These are phyloP conservation scores for Penicillium paxilli DNA, from an alignment of 495 filamentous ascomycete species.

Conservation along the genomic window DNA sequence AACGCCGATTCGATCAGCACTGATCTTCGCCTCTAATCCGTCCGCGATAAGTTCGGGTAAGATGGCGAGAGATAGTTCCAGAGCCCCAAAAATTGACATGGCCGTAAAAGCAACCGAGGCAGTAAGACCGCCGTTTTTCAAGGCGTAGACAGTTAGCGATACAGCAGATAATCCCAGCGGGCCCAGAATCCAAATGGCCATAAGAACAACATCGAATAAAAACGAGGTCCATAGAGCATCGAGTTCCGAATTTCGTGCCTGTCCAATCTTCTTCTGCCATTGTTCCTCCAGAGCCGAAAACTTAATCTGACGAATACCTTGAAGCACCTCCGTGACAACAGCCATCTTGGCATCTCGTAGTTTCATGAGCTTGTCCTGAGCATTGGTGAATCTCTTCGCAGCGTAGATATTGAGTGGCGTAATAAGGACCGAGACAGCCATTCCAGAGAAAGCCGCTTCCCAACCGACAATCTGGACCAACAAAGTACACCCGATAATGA, in stretches of 20 bases:
- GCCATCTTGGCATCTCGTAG: conserved; percentile 75
- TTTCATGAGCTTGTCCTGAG: conserved; percentile 77
- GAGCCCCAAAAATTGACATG: conserved; percentile 67
- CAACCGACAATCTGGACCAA: conserved; percentile 71
- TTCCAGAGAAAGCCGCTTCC: conserved; percentile 66
- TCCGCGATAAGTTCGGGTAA: conserved; percentile 74
- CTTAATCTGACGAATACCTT: conserved; percentile 86
- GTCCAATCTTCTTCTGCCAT: conserved; percentile 75
- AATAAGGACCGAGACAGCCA: conserved; percentile 61
- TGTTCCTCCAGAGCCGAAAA: conserved; percentile 79
- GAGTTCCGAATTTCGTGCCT: conserved; percentile 66
- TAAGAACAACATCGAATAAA: conserved; percentile 50
- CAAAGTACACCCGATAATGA: conserved; percentile 65
- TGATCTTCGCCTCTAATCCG: conserved; percentile 68
- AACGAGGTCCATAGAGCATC: conserved; percentile 65
- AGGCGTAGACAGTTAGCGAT: conserved; percentile 67
- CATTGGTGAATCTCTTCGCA: conserved; percentile 63
- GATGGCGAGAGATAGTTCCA: conserved; percentile 69
- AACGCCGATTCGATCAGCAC: conserved; percentile 69
- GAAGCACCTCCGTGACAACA: conserved; percentile 75
- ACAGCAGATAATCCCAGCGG: conserved; percentile 73
- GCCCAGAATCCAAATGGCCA: conserved; percentile 71
- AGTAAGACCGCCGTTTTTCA: conserved; percentile 58
- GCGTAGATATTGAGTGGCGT: conserved; percentile 69
- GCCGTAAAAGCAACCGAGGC: conserved; percentile 82